These are phyloP conservation scores for Cutaneotrichosporon spelunceum DNA, from an alignment of 1,284 basidiomycete species.

Conservation along the genomic window DNA sequence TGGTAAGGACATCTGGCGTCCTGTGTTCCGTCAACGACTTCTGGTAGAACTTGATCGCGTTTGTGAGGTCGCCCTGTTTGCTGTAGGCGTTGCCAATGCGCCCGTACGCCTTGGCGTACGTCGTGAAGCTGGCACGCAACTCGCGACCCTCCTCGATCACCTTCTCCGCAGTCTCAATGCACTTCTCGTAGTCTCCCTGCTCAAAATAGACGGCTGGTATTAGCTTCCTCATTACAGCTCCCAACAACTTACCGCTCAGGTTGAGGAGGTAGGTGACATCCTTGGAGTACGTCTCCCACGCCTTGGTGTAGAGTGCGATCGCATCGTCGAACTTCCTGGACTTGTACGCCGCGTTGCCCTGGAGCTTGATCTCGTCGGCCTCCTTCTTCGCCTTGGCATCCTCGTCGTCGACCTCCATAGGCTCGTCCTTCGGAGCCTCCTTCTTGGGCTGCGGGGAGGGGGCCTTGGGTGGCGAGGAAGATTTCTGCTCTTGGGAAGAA, in stretches of 20 bases:
- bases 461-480: conserved; percentile 43
- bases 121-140: conserved; percentile 58
- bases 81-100: conserved; percentile 83
- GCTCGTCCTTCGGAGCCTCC: conserved; percentile 55
- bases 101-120: conserved; percentile 71
- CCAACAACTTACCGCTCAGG: conserved; percentile 63
- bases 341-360: conserved; percentile 81
- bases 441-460: conserved; percentile 44
- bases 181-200: conserved; percentile 82
- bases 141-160: conserved; percentile 88
- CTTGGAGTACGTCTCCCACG: conserved; percentile 90
- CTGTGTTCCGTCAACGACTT: conserved; percentile 96
- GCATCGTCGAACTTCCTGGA: conserved; percentile 74
- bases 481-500: conserved; percentile 13
- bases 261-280: conserved; percentile 94
- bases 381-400: conserved; percentile 64
- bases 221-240: neutral
- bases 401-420: conserved; percentile 68
- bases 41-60: conserved; percentile 83
- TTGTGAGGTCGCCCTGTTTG: conserved; percentile 71
- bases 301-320: conserved; percentile 69
- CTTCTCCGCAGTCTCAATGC: conserved; percentile 87
- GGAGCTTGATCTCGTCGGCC: conserved; percentile 71
- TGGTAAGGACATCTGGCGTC: conserved; percentile 86
- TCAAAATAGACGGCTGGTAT: conserved; percentile 83